A percentile compares a stretch with the other conserved stretches of the same genome.
Evolutionary conservation across 805 yeast species (phyloP).

Genomic region (Candida ipomoeae): DNA sequence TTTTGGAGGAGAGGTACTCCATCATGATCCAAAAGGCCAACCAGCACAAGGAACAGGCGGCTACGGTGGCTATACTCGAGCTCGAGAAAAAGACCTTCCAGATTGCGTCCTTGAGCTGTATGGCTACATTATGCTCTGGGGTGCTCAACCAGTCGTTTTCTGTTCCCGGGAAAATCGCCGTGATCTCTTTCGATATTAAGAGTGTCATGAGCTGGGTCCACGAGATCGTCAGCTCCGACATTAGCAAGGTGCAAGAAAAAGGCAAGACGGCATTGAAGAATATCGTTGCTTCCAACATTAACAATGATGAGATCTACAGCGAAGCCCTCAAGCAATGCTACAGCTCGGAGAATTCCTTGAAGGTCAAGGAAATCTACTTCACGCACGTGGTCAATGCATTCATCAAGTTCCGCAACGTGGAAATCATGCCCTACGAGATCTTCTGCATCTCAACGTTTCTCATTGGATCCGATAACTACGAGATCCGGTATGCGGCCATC

Average conservation of each 20-base stretch:
- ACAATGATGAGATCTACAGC: slow-evolving; percentile 46
- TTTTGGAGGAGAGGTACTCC: slow-evolving; percentile 64
- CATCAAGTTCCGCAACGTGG: slow-evolving; percentile 11
- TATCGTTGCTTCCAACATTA: slow-evolving; percentile 57
- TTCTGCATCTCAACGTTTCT: slow-evolving; percentile 75
- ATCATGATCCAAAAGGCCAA: slow-evolving; percentile 47
- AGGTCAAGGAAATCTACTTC: slow-evolving; percentile 66
- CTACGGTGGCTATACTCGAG: slow-evolving; percentile 73
- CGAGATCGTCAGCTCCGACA: slow-evolving; percentile 56
- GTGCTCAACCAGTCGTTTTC: slow-evolving; percentile 50
- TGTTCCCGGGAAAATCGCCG: slow-evolving; percentile 45
- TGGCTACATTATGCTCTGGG: slow-evolving; percentile 81
- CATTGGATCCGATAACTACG: slow-evolving; percentile 66
- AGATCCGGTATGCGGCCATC: slow-evolving; percentile 69
- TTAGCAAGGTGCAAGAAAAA: slow-evolving; percentile 51
- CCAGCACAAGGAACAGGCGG: slow-evolving; percentile 36
- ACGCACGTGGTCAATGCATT: slow-evolving; percentile 65
- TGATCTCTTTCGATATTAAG: slow-evolving; percentile 66
- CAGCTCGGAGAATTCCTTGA: slow-evolving; percentile 44
- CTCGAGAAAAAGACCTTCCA: slow-evolving; percentile 71
- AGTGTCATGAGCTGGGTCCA: slow-evolving; percentile 79
- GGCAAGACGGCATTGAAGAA: slow-evolving; percentile 73
- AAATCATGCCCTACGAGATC: slow-evolving; percentile 53
- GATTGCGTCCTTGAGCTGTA: slow-evolving; percentile 68
- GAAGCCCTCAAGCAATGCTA: slow-evolving; percentile 74